These are phyloP conservation scores for Linum trigynum DNA, from an alignment of 345 rosid genomes.

Conservation along the genomic window DNA sequence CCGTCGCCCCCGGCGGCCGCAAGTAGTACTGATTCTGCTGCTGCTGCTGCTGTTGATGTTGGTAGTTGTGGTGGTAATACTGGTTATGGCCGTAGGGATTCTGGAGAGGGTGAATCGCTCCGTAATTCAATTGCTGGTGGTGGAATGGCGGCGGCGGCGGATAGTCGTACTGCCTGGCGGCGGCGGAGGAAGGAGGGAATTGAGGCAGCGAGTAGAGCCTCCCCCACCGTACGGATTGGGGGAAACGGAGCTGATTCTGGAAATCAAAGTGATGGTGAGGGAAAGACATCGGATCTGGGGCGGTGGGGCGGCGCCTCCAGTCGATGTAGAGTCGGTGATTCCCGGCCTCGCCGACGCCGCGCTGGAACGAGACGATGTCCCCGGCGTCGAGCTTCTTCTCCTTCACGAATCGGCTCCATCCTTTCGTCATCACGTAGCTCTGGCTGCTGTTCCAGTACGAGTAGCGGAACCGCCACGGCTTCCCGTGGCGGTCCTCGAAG, in stretches of 20 bases:
- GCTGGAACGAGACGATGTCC: conserved; percentile 4
- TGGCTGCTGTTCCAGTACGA: conserved; percentile 6
- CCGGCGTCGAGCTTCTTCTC: conserved; percentile 10
- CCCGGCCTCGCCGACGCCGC: background rate
- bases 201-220: conserved; percentile 9
- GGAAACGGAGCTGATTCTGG: conserved; percentile 16
- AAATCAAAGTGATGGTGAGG: conserved; percentile 24
- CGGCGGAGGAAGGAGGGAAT: background rate
- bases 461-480: conserved; percentile 7
- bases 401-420: conserved; percentile 6
- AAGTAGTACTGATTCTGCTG: conserved; percentile 29
- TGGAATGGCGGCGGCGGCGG: conserved; percentile 27
- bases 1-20: conserved; percentile 29
- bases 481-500: conserved; percentile 5
- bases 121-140: conserved; percentile 30
- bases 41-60: background rate
- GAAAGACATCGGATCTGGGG: conserved; percentile 14
- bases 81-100: conserved; percentile 19
- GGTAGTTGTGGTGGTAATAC: conserved; percentile 13
- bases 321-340: conserved; percentile 3
- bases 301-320: conserved; percentile 2
- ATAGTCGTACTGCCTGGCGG: background rate
- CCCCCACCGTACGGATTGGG: conserved; percentile 18
- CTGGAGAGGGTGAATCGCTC: conserved; percentile 18
- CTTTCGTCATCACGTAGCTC: conserved; percentile 9